These are phyloP conservation scores for Paxillus involutus DNA, from an alignment of 768 basidiomycete genomes.

Conservation along the genomic window DNA sequence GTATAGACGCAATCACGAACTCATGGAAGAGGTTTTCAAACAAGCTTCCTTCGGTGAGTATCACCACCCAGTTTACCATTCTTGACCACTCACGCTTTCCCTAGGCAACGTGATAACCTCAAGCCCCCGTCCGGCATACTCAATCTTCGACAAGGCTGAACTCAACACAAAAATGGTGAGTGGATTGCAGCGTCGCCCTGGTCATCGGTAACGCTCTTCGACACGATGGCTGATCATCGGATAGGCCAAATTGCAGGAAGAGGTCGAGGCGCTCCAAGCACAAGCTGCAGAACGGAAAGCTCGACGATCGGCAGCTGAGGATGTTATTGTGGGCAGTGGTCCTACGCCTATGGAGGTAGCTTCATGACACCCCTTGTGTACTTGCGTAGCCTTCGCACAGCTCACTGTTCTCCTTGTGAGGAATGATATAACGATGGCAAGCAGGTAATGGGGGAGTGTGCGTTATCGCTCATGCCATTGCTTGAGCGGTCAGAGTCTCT, in stretches of 20 bases:
- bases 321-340: slow-evolving; percentile 30
- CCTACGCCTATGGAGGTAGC: slow-evolving; percentile 30
- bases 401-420: background rate
- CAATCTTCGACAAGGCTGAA: slow-evolving; percentile 58
- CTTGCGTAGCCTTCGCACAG: background rate
- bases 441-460: background rate
- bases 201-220: background rate
- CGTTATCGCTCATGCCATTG: no score
- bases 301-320: slow-evolving; percentile 27
- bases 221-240: background rate
- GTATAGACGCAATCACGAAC: slow-evolving; percentile 78
- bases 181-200: background rate
- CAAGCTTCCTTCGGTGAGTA: slow-evolving; percentile 61
- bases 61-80: background rate
- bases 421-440: background rate
- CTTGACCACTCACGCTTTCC: background rate
- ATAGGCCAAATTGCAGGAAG: slow-evolving; percentile 57
- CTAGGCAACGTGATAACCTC: slow-evolving; percentile 46
- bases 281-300: slow-evolving; percentile 47
- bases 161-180: slow-evolving; percentile 58
- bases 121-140: slow-evolving; percentile 47
- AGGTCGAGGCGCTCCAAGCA: slow-evolving; percentile 55
- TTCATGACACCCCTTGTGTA: slow-evolving; percentile 6
- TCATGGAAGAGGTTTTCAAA: slow-evolving; percentile 82
- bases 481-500: no score